These are phyloP conservation scores for Cryptococcus deneoformans DNA, from an alignment of 1,284 basidiomycete genomes.

Conservation along the genomic window DNA sequence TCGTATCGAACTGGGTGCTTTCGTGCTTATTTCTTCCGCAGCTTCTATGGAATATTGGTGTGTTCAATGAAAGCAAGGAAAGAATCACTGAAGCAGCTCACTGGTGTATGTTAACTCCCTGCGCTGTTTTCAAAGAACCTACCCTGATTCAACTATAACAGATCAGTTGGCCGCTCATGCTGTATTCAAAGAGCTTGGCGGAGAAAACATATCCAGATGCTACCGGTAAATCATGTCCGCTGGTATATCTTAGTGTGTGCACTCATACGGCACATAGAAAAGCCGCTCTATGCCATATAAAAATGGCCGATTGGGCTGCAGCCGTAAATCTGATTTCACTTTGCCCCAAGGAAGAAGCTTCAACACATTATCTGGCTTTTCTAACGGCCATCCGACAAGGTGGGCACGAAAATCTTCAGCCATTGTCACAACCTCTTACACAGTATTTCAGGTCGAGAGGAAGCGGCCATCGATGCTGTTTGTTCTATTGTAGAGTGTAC, in stretches of 20 bases:
- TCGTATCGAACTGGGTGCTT: neutral
- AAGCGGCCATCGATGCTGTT: constrained; percentile 6
- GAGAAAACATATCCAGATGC: neutral
- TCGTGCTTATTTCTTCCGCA: neutral
- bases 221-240: neutral
- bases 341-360: constrained; percentile 11
- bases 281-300: constrained; percentile 2
- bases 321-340: constrained; percentile 1
- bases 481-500: constrained; percentile 12
- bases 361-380: constrained; percentile 21
- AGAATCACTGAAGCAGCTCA: neutral
- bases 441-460: neutral
- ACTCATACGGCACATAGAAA: neutral
- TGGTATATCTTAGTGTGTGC: no score
- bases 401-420: neutral
- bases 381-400: constrained; percentile 9
- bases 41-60: constrained; percentile 1
- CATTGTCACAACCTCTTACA: neutral
- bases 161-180: neutral
- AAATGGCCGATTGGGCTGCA: neutral
- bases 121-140: neutral
- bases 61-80: neutral
- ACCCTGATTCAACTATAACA: neutral
- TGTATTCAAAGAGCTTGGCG: neutral
- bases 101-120: neutral